Evolutionary conservation across 2,329 filamentous ascomycete species (phyloP), one percentile per base, ranked within the genome.

Genomic region (Fusarium tanahbumbuense): DNA sequence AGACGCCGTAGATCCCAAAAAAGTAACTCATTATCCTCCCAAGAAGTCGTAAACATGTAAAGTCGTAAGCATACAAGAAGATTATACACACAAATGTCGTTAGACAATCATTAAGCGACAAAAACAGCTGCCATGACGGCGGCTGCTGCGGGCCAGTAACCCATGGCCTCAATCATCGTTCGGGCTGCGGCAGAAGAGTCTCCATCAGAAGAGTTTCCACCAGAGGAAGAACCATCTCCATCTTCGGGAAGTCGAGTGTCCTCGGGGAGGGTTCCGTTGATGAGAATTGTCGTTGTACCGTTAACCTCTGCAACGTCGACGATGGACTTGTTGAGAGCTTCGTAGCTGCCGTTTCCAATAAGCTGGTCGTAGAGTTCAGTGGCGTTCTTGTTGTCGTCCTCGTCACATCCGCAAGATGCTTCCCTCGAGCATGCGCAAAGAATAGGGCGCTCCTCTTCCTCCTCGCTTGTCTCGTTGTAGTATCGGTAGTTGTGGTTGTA

Each of bases 251-350:
- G 83, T 0, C 88, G 90, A 1, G 90, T 92, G 50, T 88, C 93
- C 75, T 94, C 93, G 76, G 89, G 87, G 6, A 95, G 81, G 0
- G 91, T 92, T n/a, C 93, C 93, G 77, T 94, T 93, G 76, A 95
- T 81, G 30, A 92, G 82, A 40, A 96, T 85, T 2, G 87, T 90
- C 67, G 80, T 80, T 2, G 85, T 91, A 52, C 88, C 88, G 59
- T 92, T 90, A 65, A 91, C 77, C 23, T 77, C 61, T 4, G 85
- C 87, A 2, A 94, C 86, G 15, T 83, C 85, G 60, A 93, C 85
- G 3, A 93, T 71, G 1, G 83, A 84, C 73, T 88, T 84, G 81
- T 93, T 90, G 55, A 92, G 81, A 5, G 76, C 80, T 5, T 76
- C 76, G 70, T 89, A 89, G 67, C 84, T 88, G 41, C 89, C 89